These are phyloP conservation scores for Adansonia gregorii DNA, from an alignment of 441 rosid species.

Conservation along the genomic window DNA sequence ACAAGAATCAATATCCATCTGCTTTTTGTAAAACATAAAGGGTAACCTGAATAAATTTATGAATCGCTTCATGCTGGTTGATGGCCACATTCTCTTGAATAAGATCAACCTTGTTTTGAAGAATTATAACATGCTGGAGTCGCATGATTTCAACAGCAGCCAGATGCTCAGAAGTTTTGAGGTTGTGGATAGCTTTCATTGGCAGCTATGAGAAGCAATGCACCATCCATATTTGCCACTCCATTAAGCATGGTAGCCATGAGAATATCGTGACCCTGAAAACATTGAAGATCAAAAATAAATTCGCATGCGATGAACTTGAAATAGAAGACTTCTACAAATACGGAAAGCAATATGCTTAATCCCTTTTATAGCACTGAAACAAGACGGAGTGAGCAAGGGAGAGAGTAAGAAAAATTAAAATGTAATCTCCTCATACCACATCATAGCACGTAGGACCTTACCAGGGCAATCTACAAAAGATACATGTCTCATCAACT, in stretches of 20 bases:
- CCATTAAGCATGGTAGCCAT: slow-evolving; percentile 99
- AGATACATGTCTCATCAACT: slow-evolving; percentile 92
- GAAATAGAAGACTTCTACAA: not conserved
- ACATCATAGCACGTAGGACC: slow-evolving; percentile 15
- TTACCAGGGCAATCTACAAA: slow-evolving; percentile 96
- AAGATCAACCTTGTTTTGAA: slow-evolving; percentile 89
- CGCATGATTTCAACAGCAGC: slow-evolving; percentile 97
- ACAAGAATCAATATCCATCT: not conserved
- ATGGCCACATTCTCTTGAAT: slow-evolving; percentile 88
- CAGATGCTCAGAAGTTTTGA: slow-evolving; percentile 93
- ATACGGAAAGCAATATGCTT: slow-evolving; percentile 7
- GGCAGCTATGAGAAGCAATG: slow-evolving; percentile 87
- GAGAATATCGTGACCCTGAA: slow-evolving; percentile 96
- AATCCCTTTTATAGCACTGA: not conserved
- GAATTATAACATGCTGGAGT: slow-evolving; percentile 84
- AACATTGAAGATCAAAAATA: not conserved
- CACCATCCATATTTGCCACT: slow-evolving; percentile 99
- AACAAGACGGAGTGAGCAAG: not conserved
- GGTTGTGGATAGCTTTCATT: slow-evolving; percentile 94
- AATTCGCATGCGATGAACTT: not conserved
- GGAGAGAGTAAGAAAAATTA: not conserved
- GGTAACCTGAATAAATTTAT: slow-evolving; percentile 77
- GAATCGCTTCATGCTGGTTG: slow-evolving; percentile 85
- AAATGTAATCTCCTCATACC: not conserved
- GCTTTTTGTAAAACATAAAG: not conserved